phyloP scores from a whole-genome alignment of 176 grass and related monocot species.

The Themeda triandra region DNA sequence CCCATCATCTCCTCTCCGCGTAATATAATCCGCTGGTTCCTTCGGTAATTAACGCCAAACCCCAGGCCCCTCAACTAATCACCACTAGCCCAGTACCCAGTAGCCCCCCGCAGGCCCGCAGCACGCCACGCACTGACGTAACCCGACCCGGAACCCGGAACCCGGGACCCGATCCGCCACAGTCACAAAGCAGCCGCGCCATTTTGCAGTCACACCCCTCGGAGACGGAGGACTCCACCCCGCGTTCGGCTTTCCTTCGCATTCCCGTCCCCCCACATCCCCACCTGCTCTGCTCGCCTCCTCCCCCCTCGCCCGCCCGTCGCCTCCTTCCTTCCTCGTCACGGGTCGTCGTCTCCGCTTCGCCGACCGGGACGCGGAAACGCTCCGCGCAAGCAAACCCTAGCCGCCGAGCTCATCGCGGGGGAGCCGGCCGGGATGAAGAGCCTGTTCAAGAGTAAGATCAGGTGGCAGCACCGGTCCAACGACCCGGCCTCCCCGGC shows the following conservation, averaged over 20 bases:
- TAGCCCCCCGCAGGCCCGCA: neutral
- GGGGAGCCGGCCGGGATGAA: conserved; percentile 40
- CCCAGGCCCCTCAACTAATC: neutral
- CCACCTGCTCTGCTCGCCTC: neutral
- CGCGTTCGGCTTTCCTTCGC: neutral
- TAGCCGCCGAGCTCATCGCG: neutral
- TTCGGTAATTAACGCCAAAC: conserved; percentile 62
- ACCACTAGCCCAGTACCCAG: neutral
- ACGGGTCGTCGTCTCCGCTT: neutral
- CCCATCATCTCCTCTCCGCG: neutral
- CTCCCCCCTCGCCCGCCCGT: neutral
- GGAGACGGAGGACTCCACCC: conserved; percentile 12
- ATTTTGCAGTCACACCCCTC: conserved; percentile 34
- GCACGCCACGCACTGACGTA: neutral
- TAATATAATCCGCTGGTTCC: conserved; percentile 30
- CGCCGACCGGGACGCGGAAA: conserved; percentile 14
- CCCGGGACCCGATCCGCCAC: neutral
- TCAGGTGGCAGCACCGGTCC: conserved; percentile 83
- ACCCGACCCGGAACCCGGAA: neutral
- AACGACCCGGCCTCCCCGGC: conserved; percentile 50
- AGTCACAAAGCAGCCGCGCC: neutral
- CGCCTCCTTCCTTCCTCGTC: conserved; percentile 2
- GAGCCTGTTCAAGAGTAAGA: conserved; percentile 96
- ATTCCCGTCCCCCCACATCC: neutral
- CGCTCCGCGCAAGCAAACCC: neutral